Base-by-base conservation (phyloP, 495 filamentous ascomycete genomes). In the Mytilinidion resinicola region DNA sequence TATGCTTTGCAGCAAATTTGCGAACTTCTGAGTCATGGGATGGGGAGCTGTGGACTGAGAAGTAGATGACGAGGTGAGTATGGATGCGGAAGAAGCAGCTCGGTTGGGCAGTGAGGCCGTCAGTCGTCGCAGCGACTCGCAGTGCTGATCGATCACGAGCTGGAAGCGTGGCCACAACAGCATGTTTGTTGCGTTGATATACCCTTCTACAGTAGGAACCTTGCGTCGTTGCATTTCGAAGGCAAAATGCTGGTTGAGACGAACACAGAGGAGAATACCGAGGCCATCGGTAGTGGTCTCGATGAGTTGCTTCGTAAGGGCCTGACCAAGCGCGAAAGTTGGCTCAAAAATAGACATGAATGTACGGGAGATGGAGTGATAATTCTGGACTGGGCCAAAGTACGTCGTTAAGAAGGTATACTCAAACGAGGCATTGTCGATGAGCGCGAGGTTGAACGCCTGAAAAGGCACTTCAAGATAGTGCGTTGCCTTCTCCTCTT, bases 141-240 rank as follows among this genome's bases (percentile, higher is more conserved):
- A 86, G 68, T 97, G 93, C n/a, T 83, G 77, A 64, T 95, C 90
- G 85, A 97, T 95, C 66, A 93, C 83, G 20, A 86, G 80, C 73
- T 97, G 95, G 68, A 98, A 89, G 33, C 91, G 85, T 4, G 93
- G 93, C 93, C 93, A 98, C 5, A 98, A 83, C 8, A 89, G 83
- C 92, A 98, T 97, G 63, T 86, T 87, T 20, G 90, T 93, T 15
- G 85, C 91, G 70, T 97, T 98, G 65, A 96, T 86, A 69, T 97
- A 97, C 33, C 82, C 81, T 57, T 98, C 93, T 2, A 87, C 85
- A 4, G 89, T 85, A 9, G 93, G 95, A 2, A 96, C 83, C 66
- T 91, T 90, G 46, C 92, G 84, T 7, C 93, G 81, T 70, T 98
- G 93, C 8, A 96, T 79, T 70, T 96, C 88, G 63, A 97, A 98